These are phyloP conservation scores for Fusarium pseudograminearum DNA, from an alignment of 2,329 filamentous ascomycete genomes.

Conservation along the genomic window DNA sequence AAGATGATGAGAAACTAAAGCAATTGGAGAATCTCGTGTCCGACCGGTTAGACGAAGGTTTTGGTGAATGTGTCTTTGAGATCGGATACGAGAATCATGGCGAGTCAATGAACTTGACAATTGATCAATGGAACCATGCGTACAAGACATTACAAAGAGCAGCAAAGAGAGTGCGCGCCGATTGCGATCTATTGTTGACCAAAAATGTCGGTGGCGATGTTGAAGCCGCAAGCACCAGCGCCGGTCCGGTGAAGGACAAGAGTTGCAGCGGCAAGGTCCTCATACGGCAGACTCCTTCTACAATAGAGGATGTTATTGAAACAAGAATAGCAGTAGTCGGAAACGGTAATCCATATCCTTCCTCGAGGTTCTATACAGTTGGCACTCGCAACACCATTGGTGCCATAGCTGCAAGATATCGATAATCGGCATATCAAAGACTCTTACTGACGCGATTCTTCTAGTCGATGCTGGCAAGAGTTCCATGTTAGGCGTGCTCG, in stretches of 20 bases:
- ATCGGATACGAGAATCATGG: conserved; percentile 91
- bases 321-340: conserved; percentile 96
- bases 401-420: neutral
- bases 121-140: conserved; percentile 80
- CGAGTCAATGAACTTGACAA: conserved; percentile 82
- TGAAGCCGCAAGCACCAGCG: conserved; percentile 71
- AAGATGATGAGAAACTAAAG: conserved; percentile 57
- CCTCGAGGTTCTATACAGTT: neutral
- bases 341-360: conserved; percentile 70
- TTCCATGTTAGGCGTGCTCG: conserved; percentile 93
- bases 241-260: conserved; percentile 72
- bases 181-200: conserved; percentile 87
- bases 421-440: neutral
- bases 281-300: conserved; percentile 78
- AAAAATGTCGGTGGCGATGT: conserved; percentile 85
- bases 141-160: conserved; percentile 74
- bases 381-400: neutral
- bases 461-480: conserved; percentile 96
- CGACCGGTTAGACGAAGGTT: conserved; percentile 80
- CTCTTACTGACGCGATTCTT: conserved; percentile 22
- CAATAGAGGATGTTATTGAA: conserved; percentile 90
- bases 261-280: conserved; percentile 88
- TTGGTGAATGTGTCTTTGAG: conserved; percentile 92
- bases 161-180: conserved; percentile 73
- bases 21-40: conserved; percentile 75